Evolutionary conservation across 805 yeast species (phyloP).

Genomic region (Wickerhamomyces sydowiorum): DNA sequence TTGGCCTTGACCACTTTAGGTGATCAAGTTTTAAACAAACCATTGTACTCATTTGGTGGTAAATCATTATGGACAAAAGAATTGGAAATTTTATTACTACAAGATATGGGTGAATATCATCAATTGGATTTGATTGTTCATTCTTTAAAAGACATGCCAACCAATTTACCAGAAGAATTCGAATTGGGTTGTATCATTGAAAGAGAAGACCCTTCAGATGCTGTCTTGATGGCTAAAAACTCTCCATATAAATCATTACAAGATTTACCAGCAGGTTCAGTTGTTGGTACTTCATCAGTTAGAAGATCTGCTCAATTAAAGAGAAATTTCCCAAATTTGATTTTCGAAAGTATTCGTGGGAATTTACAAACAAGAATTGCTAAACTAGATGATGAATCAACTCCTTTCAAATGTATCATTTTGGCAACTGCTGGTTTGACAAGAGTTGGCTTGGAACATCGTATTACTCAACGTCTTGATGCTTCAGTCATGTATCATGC

Average conservation of each 20-base stretch:
- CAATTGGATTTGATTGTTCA: conserved; percentile 87
- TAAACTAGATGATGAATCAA: conserved; percentile 70
- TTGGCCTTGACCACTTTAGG: conserved; percentile 83
- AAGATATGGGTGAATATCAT: conserved; percentile 54
- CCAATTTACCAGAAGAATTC: conserved; percentile 82
- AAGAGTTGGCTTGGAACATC: conserved; percentile 62
- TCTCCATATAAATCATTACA: conserved; percentile 57
- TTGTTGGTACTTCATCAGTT: conserved; percentile 92
- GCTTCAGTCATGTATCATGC: conserved; percentile 87
- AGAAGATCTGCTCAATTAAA: conserved; percentile 89
- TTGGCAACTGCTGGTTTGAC: conserved; percentile 90
- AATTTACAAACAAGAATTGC: conserved; percentile 70
- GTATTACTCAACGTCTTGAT: conserved; percentile 70
- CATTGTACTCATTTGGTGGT: conserved; percentile 93
- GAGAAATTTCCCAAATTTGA: conserved; percentile 68
- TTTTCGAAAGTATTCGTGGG: conserved; percentile 85
- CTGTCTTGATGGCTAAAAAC: conserved; percentile 65
- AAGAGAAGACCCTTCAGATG: conserved; percentile 93
- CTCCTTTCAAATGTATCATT: conserved; percentile 66
- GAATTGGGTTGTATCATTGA: conserved; percentile 81
- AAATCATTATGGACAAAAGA: conserved; percentile 96
- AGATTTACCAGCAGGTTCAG: conserved; percentile 79
- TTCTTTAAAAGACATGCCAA: conserved; percentile 90
- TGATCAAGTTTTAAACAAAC: conserved; percentile 78
- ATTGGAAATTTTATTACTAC: conserved; percentile 70